Evolutionary conservation across 495 filamentous ascomycete species (phyloP).

Genomic region (Trichocladium antarcticum): DNA sequence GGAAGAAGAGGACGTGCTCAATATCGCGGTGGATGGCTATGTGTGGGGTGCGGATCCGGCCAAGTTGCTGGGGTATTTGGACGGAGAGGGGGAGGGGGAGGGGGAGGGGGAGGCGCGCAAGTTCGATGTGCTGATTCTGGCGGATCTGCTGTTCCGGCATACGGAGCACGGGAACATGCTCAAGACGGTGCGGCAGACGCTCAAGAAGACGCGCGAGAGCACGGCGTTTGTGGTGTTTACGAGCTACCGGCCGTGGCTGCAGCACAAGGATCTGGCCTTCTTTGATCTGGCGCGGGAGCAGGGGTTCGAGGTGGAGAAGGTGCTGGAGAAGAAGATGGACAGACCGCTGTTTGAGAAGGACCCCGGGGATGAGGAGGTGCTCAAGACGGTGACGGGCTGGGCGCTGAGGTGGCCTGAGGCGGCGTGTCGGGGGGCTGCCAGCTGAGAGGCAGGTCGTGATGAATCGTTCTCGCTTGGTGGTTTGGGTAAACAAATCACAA

Average conservation of each 20-base stretch:
- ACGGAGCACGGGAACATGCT: slow-evolving; percentile 70
- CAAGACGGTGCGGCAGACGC: slow-evolving; percentile 51
- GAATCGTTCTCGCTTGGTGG: no score
- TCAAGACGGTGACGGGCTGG: slow-evolving; percentile 75
- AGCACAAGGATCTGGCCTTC: slow-evolving; percentile 72
- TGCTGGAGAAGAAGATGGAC: slow-evolving; percentile 71
- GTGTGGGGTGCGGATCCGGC: slow-evolving; percentile 60
- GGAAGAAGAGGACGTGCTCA: slow-evolving; percentile 16
- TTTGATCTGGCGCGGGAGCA: slow-evolving; percentile 58
- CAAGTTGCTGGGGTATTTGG: slow-evolving; percentile 42
- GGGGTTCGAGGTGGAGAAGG: slow-evolving; percentile 64
- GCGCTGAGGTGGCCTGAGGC: slow-evolving; percentile 44
- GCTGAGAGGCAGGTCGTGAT: neutral
- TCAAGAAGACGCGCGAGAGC: slow-evolving; percentile 44
- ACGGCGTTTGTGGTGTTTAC: slow-evolving; percentile 84
- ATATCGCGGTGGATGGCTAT: slow-evolving; percentile 51
- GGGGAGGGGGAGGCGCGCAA: neutral
- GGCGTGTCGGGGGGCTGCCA: slow-evolving; percentile 1
- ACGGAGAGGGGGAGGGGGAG: slow-evolving; percentile 4
- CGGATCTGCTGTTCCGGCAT: slow-evolving; percentile 83
- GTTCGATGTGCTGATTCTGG: slow-evolving; percentile 76
- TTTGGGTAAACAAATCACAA: neutral
- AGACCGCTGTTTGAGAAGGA: slow-evolving; percentile 82
- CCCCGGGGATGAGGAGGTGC: slow-evolving; percentile 61
- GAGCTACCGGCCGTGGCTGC: slow-evolving; percentile 81